These are phyloP conservation scores for Puccinellia tenuiflora DNA, from an alignment of 176 grass and related monocot species.

Conservation along the genomic window DNA sequence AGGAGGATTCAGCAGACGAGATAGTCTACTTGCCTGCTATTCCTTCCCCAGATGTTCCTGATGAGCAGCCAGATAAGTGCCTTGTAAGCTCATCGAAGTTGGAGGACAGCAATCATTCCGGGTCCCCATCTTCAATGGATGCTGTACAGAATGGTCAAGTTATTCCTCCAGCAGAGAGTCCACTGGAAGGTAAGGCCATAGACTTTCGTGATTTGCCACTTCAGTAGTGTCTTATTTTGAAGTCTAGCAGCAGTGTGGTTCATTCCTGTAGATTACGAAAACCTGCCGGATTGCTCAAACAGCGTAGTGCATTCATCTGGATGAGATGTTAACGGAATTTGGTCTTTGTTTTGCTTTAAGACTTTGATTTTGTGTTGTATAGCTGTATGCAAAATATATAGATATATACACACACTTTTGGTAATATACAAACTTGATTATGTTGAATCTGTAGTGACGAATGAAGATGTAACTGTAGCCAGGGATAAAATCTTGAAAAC, in stretches of 20 bases:
- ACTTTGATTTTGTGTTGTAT: neutral
- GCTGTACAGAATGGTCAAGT: slow-evolving; percentile 65
- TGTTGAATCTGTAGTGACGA: neutral
- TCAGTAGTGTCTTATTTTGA: neutral
- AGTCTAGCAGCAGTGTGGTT: neutral
- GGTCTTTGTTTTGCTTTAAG: neutral
- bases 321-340: neutral
- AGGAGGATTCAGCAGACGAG: slow-evolving; percentile 59
- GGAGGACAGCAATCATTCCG: slow-evolving; percentile 92
- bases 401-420: neutral
- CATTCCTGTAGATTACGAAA: slow-evolving; percentile 4
- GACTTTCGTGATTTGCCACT: neutral
- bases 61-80: slow-evolving; percentile 90
- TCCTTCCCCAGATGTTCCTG: slow-evolving; percentile 67
- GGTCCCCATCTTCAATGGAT: slow-evolving; percentile 77
- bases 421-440: slow-evolving; percentile 3
- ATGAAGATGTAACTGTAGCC: neutral
- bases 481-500: neutral
- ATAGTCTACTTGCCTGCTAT: slow-evolving; percentile 62
- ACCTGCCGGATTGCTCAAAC: slow-evolving; percentile 1
- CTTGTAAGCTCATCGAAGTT: slow-evolving; percentile 77
- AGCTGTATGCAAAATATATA: neutral
- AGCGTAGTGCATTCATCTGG: neutral
- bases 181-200: slow-evolving; percentile 54
- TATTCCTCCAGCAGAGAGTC: slow-evolving; percentile 64